These are phyloP conservation scores for Diplotaxis tenuifolia DNA, from an alignment of 345 rosid species.

Conservation along the genomic window DNA sequence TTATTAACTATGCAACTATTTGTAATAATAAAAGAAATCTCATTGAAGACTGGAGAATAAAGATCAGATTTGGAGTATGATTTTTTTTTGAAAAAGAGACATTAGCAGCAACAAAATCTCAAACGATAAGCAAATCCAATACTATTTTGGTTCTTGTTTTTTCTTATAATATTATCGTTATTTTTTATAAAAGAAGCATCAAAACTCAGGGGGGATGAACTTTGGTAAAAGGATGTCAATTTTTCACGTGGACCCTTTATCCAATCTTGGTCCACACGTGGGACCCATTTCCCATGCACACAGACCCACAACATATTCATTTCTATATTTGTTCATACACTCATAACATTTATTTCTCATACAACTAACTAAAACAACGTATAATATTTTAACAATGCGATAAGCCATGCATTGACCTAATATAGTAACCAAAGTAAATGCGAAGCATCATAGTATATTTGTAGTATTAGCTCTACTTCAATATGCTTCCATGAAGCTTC, in stretches of 20 bases:
- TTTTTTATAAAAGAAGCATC: conserved; percentile 20
- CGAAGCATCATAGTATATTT: background rate
- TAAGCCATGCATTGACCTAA: conserved; percentile 12
- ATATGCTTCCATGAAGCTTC: conserved; percentile 27
- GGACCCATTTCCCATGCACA: conserved; percentile 40
- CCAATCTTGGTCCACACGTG: conserved; percentile 28
- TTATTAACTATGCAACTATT: background rate
- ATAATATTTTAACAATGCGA: conserved; percentile 4
- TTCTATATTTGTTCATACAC: conserved; percentile 26
- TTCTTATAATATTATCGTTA: conserved; percentile 8
- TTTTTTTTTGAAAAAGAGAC: background rate
- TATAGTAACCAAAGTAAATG: conserved; percentile 29
- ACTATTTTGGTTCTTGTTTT: background rate
- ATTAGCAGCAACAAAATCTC: conserved; percentile 19
- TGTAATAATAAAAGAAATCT: background rate
- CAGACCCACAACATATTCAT: conserved; percentile 41
- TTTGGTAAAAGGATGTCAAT: conserved; percentile 47
- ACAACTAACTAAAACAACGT: background rate
- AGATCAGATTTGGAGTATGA: conserved; percentile 15
- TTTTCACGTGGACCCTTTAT: conserved; percentile 64
- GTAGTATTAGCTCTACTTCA: background rate
- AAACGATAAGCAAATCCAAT: conserved; percentile 1
- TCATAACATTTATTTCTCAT: background rate
- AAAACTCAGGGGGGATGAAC: conserved; percentile 73
- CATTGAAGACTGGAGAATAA: conserved; percentile 8